phyloP scores from a whole-genome alignment of 2,329 filamentous ascomycete species.

The Tolypocladium endophyticum region DNA sequence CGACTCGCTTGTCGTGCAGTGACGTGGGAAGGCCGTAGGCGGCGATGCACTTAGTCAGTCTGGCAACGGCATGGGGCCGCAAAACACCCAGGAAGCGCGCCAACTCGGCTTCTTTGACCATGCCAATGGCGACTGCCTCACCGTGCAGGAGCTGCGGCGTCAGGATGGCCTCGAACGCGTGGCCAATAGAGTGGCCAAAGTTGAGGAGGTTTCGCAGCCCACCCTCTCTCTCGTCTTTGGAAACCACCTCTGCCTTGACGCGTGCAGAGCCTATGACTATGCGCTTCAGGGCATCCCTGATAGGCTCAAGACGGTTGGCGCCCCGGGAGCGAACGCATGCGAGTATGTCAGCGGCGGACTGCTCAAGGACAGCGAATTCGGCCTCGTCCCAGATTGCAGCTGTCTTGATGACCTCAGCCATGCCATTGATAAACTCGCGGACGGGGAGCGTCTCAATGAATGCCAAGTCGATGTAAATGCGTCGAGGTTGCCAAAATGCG shows the following conservation, averaged over 20 bases:
- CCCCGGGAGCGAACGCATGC: conserved; percentile 19
- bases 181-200: conserved; percentile 95
- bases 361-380: conserved; percentile 77
- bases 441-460: conserved; percentile 86
- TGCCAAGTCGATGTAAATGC: conserved; percentile 87
- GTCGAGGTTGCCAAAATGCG: conserved; percentile 89
- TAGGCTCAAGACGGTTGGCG: conserved; percentile 55
- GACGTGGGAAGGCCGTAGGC: conserved; percentile 86
- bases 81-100: conserved; percentile 81
- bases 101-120: conserved; percentile 95
- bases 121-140: conserved; percentile 91
- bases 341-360: conserved; percentile 69
- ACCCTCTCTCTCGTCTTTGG: conserved; percentile 86
- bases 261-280: conserved; percentile 84
- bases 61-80: conserved; percentile 76
- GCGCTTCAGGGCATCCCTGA: conserved; percentile 60
- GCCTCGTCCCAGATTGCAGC: conserved; percentile 89
- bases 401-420: conserved; percentile 97
- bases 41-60: conserved; percentile 86
- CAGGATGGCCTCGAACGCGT: conserved; percentile 90
- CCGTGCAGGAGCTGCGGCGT: conserved; percentile 94
- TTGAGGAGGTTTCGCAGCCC: conserved; percentile 91
- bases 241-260: conserved; percentile 91
- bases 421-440: conserved; percentile 93
- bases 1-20: conserved; percentile 70